Evolutionary conservation across 768 basidiomycete genomes (phyloP).

Genomic region (Rhizopogon rudus): DNA sequence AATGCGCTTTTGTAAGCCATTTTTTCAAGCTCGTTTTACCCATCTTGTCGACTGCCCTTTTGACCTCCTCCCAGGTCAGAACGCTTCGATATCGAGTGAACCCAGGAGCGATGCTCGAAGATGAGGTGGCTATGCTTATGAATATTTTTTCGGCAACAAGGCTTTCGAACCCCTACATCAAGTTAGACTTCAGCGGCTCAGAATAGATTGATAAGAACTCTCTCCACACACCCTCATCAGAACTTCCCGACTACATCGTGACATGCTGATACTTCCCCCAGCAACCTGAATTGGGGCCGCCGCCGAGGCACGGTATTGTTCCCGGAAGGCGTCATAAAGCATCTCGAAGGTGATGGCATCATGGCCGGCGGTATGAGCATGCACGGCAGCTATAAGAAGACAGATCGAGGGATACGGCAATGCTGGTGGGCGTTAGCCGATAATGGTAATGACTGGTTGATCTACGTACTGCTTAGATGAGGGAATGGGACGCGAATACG

Average conservation of each 20-base stretch:
- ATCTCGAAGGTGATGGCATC: conserved; percentile 87
- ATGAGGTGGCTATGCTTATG: conserved; percentile 41
- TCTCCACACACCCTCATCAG: conserved; percentile 54
- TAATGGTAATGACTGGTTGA: background rate
- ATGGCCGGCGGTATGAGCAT: conserved; percentile 72
- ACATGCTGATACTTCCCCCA: conserved; percentile 74
- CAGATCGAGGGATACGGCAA: conserved; percentile 77
- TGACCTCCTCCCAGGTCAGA: conserved; percentile 61
- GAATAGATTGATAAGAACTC: background rate
- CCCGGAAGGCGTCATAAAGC: conserved; percentile 74
- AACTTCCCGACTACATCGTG: conserved; percentile 57
- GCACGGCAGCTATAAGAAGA: conserved; percentile 80
- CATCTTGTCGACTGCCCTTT: conserved; percentile 56
- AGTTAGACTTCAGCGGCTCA: background rate
- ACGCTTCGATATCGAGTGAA: conserved; percentile 74
- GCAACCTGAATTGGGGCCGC: conserved; percentile 73
- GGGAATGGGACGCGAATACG: conserved; percentile 51
- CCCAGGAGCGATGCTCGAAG: conserved; percentile 51
- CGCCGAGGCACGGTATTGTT: conserved; percentile 66
- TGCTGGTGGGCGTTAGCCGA: conserved; percentile 32
- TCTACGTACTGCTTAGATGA: conserved; percentile 47
- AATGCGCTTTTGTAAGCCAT: conserved; percentile 65
- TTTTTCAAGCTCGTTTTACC: conserved; percentile 72
- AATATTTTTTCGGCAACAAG: conserved; percentile 58
- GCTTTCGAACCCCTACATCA: conserved; percentile 67